Evolutionary conservation across 2,329 filamentous ascomycete genomes (phyloP).

Genomic region (Emericellopsis atlantica): DNA sequence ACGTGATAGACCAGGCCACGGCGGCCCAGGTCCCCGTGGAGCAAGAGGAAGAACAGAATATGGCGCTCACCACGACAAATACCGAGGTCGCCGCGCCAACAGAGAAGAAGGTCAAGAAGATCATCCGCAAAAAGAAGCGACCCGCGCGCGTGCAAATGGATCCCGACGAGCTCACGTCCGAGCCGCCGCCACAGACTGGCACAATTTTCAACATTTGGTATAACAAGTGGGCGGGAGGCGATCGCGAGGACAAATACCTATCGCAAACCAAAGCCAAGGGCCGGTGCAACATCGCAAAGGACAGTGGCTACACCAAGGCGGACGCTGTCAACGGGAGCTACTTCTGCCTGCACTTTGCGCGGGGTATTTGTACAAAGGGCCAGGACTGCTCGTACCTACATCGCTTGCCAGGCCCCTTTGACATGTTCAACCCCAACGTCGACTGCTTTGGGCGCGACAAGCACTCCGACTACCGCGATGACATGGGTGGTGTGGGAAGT

Average conservation of each 20-base stretch:
- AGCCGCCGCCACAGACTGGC: constrained; percentile 83
- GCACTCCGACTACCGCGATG: constrained; percentile 83
- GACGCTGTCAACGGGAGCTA: constrained; percentile 69
- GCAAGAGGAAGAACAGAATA: constrained; percentile 8
- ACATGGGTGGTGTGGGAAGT: constrained; percentile 93
- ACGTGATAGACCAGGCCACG: constrained; percentile 8
- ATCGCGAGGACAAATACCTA: constrained; percentile 82
- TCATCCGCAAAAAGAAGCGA: constrained; percentile 80
- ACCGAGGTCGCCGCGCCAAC: constrained; percentile 32
- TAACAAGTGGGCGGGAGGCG: constrained; percentile 95
- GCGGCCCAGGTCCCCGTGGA: constrained; percentile 11
- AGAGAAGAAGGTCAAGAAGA: constrained; percentile 64
- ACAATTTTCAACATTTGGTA: constrained; percentile 99
- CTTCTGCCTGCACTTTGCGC: constrained; percentile 86
- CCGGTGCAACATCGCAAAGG: constrained; percentile 75
- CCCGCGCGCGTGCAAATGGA: constrained; percentile 89
- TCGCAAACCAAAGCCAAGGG: constrained; percentile 71
- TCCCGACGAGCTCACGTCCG: constrained; percentile 59
- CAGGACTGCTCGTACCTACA: constrained; percentile 93
- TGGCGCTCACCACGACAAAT: constrained; percentile 22
- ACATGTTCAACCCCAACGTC: constrained; percentile 85
- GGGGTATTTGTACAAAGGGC: constrained; percentile 73
- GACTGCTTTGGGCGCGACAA: constrained; percentile 82
- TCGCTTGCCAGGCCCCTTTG: constrained; percentile 72
- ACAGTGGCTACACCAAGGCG: constrained; percentile 67